Conservation (phyloP, 208 protist species). For the Histomonas meleagridis region DNA sequence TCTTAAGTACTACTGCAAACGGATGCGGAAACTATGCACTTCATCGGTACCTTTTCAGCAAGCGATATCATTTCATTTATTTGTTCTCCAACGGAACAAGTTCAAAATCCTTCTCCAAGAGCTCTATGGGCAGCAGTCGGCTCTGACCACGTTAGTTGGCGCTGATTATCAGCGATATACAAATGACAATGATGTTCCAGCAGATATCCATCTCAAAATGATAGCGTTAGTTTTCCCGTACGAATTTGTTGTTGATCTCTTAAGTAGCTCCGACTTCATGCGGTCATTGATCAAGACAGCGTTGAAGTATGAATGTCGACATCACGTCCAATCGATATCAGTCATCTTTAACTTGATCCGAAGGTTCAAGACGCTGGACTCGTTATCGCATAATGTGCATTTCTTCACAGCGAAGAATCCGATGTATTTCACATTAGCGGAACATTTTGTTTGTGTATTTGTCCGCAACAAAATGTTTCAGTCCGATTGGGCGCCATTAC, state of each 20-base stretch:
- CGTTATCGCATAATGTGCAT: not conserved
- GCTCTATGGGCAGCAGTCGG: not conserved
- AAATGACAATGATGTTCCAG: not conserved
- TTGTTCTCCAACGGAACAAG: not conserved
- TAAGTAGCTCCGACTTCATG: not conserved
- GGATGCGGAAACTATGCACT: not conserved
- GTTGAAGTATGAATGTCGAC: not conserved
- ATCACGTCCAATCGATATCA: not conserved
- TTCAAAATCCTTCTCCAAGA: not conserved
- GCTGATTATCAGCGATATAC: not conserved
- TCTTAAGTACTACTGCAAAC: not conserved
- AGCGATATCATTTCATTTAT: not conserved
- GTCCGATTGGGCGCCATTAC: not conserved
- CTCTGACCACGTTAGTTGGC: not conserved
- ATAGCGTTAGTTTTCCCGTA: not conserved
- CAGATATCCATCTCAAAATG: constrained; percentile 28
- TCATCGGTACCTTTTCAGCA: not conserved
- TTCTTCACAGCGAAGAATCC: not conserved
- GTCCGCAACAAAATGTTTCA: not conserved
- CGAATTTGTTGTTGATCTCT: not conserved
- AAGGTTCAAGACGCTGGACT: not conserved
- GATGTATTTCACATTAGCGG: not conserved
- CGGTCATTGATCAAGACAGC: not conserved
- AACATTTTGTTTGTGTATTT: not conserved
- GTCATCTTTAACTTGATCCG: not conserved